Evolutionary conservation across 331 rosid genomes (phyloP).

Genomic region (Acacia pycnantha): DNA sequence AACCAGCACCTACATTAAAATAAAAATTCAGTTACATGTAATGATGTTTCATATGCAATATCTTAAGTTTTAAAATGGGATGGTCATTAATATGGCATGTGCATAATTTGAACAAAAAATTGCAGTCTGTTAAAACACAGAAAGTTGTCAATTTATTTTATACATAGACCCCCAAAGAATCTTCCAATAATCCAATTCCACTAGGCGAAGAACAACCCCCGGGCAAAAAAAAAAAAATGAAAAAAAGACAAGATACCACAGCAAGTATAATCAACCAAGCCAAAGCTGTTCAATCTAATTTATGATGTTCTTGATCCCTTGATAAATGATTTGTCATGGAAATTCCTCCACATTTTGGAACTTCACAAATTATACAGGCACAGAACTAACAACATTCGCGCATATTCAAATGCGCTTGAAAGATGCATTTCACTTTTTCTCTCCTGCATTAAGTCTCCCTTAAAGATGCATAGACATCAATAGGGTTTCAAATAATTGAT

Average conservation of each 20-base stretch:
- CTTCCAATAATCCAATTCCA: not conserved
- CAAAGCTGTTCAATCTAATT: slow-evolving; percentile 8
- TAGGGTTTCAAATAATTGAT: not conserved
- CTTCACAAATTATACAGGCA: not conserved
- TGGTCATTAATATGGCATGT: not conserved
- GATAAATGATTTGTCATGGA: not conserved
- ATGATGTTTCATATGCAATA: slow-evolving; percentile 22
- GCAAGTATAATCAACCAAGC: slow-evolving; percentile 14
- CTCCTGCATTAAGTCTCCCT: not conserved
- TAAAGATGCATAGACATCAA: not conserved
- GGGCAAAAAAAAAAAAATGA: no score
- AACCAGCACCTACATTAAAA: slow-evolving; percentile 29
- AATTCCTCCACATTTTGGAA: not conserved
- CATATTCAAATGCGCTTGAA: not conserved
- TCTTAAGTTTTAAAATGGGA: not conserved
- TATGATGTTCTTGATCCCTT: not conserved
- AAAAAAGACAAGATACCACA: no score
- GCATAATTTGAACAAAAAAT: not conserved
- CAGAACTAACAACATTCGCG: not conserved
- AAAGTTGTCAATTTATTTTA: not conserved
- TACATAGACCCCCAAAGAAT: not conserved
- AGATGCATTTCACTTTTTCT: not conserved
- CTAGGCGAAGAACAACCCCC: no score
- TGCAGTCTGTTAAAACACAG: not conserved
- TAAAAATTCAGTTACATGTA: not conserved